These are phyloP conservation scores for Pleurotus pulmonarius DNA, from an alignment of 768 basidiomycete species.

Conservation along the genomic window DNA sequence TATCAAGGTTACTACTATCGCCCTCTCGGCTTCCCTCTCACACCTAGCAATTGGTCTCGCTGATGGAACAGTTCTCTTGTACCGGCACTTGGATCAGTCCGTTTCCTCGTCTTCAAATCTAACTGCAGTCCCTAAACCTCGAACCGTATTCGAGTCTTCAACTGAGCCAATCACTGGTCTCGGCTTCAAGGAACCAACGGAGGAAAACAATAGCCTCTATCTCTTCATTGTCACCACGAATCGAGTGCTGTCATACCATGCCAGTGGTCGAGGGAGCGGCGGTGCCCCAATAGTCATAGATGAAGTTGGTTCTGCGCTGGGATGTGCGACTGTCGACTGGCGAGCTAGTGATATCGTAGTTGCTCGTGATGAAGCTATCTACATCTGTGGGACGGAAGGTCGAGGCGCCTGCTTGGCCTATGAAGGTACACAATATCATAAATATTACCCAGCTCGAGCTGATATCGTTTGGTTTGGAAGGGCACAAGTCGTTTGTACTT, in stretches of 20 bases:
- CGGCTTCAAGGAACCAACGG: conserved; percentile 71
- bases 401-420: conserved; percentile 85
- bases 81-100: conserved; percentile 89
- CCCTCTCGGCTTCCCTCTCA: conserved; percentile 71
- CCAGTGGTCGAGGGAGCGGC: conserved; percentile 67
- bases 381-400: conserved; percentile 78
- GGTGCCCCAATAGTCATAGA: conserved; percentile 70
- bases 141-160: conserved; percentile 77
- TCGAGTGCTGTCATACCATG: conserved; percentile 72
- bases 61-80: conserved; percentile 90
- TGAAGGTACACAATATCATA: conserved; percentile 56
- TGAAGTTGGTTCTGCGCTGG: conserved; percentile 80
- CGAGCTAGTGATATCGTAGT: conserved; percentile 72
- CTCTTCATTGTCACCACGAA: conserved; percentile 90
- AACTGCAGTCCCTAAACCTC: conserved; percentile 80
- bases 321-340: conserved; percentile 83
- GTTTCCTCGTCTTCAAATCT: conserved; percentile 61
- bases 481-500: conserved; percentile 74
- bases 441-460: too few species aligned
- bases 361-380: conserved; percentile 89
- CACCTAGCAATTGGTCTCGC: conserved; percentile 93
- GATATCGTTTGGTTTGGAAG: conserved; percentile 26
- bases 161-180: conserved; percentile 91
- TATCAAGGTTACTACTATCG: conserved; percentile 69
- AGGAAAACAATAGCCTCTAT: conserved; percentile 42